phyloP scores from a whole-genome alignment of 176 grass and related monocot species.

The Carex scoparia region DNA sequence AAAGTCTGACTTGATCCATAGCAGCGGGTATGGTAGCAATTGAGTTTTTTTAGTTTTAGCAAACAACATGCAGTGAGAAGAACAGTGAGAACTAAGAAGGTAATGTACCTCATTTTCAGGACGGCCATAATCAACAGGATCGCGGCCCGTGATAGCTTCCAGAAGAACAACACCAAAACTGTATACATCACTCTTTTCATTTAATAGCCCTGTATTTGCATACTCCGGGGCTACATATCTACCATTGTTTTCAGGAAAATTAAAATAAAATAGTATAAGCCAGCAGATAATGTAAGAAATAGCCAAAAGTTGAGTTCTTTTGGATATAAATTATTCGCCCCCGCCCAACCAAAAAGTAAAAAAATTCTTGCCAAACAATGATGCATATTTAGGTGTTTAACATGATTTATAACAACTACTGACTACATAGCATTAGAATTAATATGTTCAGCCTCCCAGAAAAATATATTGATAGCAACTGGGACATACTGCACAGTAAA shows the following conservation, averaged over 20 bases:
- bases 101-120: constrained; percentile 70
- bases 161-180: constrained; percentile 93
- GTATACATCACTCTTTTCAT: constrained; percentile 97
- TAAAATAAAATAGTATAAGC: constrained; percentile 4
- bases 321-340: background rate
- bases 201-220: constrained; percentile 89
- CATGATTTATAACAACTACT: background rate
- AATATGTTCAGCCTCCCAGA: background rate
- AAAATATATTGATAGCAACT: background rate
- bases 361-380: background rate
- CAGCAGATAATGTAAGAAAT: background rate
- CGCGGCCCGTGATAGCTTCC: constrained; percentile 93
- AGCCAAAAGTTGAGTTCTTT: background rate
- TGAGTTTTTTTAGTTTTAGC: background rate
- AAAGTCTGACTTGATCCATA: background rate
- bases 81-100: background rate
- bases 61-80: background rate
- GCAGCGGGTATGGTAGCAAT: background rate
- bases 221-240: constrained; percentile 88
- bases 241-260: constrained; percentile 18
- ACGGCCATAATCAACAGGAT: constrained; percentile 85
- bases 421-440: background rate
- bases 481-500: background rate
- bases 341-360: background rate
- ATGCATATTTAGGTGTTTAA: background rate